Evolutionary conservation across 2,329 filamentous ascomycete species (phyloP), one percentile per base, ranked within the genome.

Genomic region (Botrytis elliptica): DNA sequence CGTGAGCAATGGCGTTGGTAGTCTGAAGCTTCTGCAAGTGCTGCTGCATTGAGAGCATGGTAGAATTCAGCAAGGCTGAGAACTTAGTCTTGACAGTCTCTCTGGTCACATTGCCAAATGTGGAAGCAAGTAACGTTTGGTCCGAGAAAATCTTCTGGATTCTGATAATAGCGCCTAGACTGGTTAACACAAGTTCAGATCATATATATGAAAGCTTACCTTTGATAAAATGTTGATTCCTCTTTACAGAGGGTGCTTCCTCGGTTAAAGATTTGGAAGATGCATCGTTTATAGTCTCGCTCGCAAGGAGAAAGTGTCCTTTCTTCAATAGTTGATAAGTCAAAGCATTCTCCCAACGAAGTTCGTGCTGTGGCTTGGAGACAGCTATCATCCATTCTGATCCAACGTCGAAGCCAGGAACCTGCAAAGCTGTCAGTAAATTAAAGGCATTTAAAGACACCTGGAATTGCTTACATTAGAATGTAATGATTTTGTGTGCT

Each of bases 341-440:
- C 16, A 75, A 49, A 20, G 42, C 4, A 52, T 62, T 67, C 46
- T 75, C 87, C 75, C 87, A 87, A 8, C 80, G 82, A 22, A 88
- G 75, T 36, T 82, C 84, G 59, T 81, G 78, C 4, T 77, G 81
- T 7, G 89, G 88, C 76, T 88, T 88, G 60, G 85, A 83, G 64
- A 90, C 81, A 12, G 85, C 84, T 33, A 86, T 77, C 60, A 87
- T 77, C 85, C 89, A 90, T n/a, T 89, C 80, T 59, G 87, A 85
- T 7, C 86, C 80, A 16, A 86, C 78, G 14, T 83, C 84, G n/a
- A 77, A 76, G 40, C 62, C 49, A 68, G 78, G 71, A 75, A 82
- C 82, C 74, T 82, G 29, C 74, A 62, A 73, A 38, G 74, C 22
- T 63, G 44, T 69, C 44, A 69, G 49, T 59, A n/a, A 42, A 57